Evolutionary conservation across 768 basidiomycete genomes (phyloP).

Genomic region (Kondoa subrosea): DNA sequence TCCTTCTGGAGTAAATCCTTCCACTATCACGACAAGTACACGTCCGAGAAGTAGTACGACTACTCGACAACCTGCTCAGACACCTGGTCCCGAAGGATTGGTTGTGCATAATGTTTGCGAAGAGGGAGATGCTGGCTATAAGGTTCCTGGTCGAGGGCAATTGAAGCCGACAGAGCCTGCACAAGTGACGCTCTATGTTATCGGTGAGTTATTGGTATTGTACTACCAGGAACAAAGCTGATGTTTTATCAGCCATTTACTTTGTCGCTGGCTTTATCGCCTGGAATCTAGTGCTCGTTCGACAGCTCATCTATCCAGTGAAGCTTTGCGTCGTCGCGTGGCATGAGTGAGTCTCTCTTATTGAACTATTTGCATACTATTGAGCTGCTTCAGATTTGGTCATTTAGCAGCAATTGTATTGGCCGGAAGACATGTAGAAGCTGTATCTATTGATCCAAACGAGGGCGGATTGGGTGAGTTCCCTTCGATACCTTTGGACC

Average conservation of each 20-base stretch:
- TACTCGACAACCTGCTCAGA: neutral
- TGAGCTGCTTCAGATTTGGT: conserved; percentile 1
- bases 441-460: conserved; percentile 19
- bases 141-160: neutral
- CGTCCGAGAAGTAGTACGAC: neutral
- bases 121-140: neutral
- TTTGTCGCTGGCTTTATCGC: conserved; percentile 21
- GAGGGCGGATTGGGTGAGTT: conserved; percentile 19
- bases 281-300: conserved; percentile 24
- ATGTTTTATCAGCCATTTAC: too few relatives aligned
- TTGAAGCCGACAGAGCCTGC: neutral
- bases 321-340: conserved; percentile 21
- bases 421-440: conserved; percentile 17
- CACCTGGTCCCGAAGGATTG: neutral
- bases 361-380: neutral
- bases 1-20: neutral
- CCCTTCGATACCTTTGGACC: neutral
- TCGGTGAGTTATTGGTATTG: conserved; percentile 15
- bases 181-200: conserved; percentile 4
- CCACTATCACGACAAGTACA: neutral
- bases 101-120: neutral
- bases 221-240: too few relatives aligned
- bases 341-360: conserved; percentile 17
- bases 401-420: conserved; percentile 20
- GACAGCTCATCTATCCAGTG: conserved; percentile 24